phyloP scores from a whole-genome alignment of 1,284 basidiomycete species.

The Puccinia hordei region DNA sequence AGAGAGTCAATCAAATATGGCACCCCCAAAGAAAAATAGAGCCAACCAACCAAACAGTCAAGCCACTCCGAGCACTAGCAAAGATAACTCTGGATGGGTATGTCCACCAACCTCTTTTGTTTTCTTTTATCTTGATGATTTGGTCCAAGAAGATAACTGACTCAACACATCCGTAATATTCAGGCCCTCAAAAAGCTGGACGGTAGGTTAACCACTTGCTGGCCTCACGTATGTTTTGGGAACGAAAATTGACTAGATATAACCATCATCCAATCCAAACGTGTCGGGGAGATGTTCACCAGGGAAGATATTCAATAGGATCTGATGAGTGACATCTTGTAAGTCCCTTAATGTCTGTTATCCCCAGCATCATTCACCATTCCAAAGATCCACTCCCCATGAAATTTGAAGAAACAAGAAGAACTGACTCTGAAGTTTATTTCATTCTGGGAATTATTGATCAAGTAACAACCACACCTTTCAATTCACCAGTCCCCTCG shows the following conservation, averaged over 20 bases:
- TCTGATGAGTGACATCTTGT: conserved; percentile 51
- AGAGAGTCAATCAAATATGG: conserved; percentile 20
- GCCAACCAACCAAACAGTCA: conserved; percentile 23
- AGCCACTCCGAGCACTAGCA: conserved; percentile 8
- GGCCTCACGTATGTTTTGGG: not conserved
- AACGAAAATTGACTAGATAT: not conserved
- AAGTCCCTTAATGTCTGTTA: conserved; percentile 16
- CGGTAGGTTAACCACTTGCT: conserved; percentile 34
- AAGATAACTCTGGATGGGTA: too few species aligned
- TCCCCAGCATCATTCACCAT: not conserved
- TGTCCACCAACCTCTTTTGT: too few species aligned
- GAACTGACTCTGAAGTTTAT: too few species aligned
- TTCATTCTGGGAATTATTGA: too few species aligned
- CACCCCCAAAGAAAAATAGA: conserved; percentile 49
- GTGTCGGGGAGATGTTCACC: conserved; percentile 48
- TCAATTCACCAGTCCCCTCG: too few species aligned
- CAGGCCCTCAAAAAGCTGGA: conserved; percentile 50
- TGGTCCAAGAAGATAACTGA: too few species aligned
- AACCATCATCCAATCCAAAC: not conserved
- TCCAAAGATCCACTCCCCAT: not conserved
- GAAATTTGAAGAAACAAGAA: not conserved
- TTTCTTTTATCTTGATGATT: too few species aligned
- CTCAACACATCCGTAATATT: too few species aligned
- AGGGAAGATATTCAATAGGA: too few species aligned
- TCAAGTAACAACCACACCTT: too few species aligned